Evolutionary conservation across 768 basidiomycete species (phyloP).

Genomic region (Butyriboletus loyo): DNA sequence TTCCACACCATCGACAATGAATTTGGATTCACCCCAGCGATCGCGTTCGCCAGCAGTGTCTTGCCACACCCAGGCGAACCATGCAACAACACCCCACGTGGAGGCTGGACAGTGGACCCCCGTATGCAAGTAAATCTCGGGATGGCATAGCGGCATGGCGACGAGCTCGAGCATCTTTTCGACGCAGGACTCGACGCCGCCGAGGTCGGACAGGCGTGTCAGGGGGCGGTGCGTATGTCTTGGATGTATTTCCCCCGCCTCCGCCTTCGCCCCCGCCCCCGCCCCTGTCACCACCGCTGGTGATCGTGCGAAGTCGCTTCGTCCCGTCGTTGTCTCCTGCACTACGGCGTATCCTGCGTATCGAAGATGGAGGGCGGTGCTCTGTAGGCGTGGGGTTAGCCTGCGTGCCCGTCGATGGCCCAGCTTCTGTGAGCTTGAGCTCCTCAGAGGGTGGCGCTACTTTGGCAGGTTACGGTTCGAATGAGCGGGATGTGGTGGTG

Average conservation of each 20-base stretch:
- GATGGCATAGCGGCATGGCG: constrained; percentile 91
- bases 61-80: constrained; percentile 98
- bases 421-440: constrained; percentile 6
- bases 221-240: constrained; percentile 63
- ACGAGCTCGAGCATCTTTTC: constrained; percentile 97
- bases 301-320: constrained; percentile 52
- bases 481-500: not conserved
- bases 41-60: constrained; percentile 89
- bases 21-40: constrained; percentile 76
- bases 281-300: constrained; percentile 7
- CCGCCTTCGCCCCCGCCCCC: constrained; percentile 21
- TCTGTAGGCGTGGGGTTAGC: constrained; percentile 3
- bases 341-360: constrained; percentile 61
- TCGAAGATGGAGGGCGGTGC: constrained; percentile 34
- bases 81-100: constrained; percentile 87
- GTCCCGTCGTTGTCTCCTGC: constrained; percentile 45
- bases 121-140: constrained; percentile 91
- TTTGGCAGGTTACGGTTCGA: constrained; percentile 28
- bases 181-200: constrained; percentile 80
- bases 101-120: constrained; percentile 90
- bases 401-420: constrained; percentile 9
- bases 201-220: constrained; percentile 78
- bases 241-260: constrained; percentile 20
- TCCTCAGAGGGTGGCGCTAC: constrained; percentile 19
- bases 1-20: not conserved